Evolutionary conservation across 2,329 filamentous ascomycete genomes (phyloP), one percentile per base, ranked within the genome.

Genomic region (Fusarium pininemorale): DNA sequence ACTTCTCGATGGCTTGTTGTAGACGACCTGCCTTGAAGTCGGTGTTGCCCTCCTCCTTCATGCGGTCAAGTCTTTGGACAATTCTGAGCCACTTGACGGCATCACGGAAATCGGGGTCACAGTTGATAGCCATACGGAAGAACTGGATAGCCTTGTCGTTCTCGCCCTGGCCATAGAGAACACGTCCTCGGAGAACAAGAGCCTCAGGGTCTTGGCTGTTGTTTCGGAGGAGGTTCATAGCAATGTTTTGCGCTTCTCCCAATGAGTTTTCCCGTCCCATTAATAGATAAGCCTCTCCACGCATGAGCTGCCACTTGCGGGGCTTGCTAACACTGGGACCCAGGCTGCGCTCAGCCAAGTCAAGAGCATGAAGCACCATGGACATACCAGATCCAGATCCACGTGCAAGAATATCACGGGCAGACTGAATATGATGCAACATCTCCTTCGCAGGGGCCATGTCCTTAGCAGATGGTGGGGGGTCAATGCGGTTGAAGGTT

Each of bases 191-290:
- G 58, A 99, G 89, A 11, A 98, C 94, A 73, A 99, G 86, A 3
- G 96, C 96, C 84, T 99, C 96, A 4, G 96, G 95, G 79, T 99
- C 96, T 81, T 96, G 93, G 81, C 88, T 94, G 85, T 98, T 98
- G 80, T 89, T 88, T 60, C 96, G 91, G 71, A 99, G 87, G 77
- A 99, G 84, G 6, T 90, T 90, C 90, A 98, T 98, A 78, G 95
- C 95, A 62, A 98, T 91, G 80, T 95, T 97, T 83, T 97, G 94
- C 10, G 95, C 96, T 82, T 98, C 95, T 39, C 95, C 95, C 13
- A 98, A 86, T 16, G 94, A 92, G 83, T 98, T 98, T 66, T 91
- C 89, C 70, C 94, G 95, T 68, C 93, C 94, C 92, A 98, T 97
- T 85, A 95, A 96, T 70, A 99, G 84, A 79, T 97, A 94, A 15